A percentile compares a stretch with the other conserved stretches of the same genome.
Evolutionary conservation across 257 asterid genomes (phyloP).

Genomic region (Plectranthus barbatus): DNA sequence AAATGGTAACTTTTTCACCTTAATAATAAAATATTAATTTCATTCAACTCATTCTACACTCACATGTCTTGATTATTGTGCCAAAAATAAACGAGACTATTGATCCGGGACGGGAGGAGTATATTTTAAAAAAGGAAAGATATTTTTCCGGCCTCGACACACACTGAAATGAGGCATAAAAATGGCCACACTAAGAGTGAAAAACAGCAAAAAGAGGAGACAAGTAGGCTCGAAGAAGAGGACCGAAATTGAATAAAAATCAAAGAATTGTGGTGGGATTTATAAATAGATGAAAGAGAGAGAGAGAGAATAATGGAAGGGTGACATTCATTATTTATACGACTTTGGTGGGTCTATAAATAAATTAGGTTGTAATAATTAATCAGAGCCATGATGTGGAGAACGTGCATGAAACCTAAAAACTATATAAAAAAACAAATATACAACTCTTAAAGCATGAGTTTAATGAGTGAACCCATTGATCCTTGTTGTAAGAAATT

Average conservation of each 20-base stretch:
- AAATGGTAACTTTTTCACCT: too few species aligned
- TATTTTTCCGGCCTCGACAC: background rate
- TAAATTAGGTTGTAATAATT: slow-evolving; percentile 12
- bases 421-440: background rate
- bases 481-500: background rate
- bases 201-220: background rate
- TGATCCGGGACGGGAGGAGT: too few species aligned
- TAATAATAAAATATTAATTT: too few species aligned
- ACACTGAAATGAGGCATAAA: background rate
- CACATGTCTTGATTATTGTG: too few species aligned
- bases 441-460: slow-evolving; percentile 11
- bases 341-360: background rate
- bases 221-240: slow-evolving; percentile 19
- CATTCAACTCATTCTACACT: too few species aligned
- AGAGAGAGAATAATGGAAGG: background rate
- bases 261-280: slow-evolving; percentile 2
- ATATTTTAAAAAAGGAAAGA: background rate
- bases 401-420: slow-evolving; percentile 17
- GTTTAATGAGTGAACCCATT: slow-evolving; percentile 17
- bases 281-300: slow-evolving; percentile 1
- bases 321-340: background rate
- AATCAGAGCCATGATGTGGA: background rate
- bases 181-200: background rate
- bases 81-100: too few species aligned
- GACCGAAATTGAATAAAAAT: slow-evolving; percentile 13